These are phyloP conservation scores for Nemania bipapillata DNA, from an alignment of 2,329 filamentous ascomycete genomes.

Conservation along the genomic window DNA sequence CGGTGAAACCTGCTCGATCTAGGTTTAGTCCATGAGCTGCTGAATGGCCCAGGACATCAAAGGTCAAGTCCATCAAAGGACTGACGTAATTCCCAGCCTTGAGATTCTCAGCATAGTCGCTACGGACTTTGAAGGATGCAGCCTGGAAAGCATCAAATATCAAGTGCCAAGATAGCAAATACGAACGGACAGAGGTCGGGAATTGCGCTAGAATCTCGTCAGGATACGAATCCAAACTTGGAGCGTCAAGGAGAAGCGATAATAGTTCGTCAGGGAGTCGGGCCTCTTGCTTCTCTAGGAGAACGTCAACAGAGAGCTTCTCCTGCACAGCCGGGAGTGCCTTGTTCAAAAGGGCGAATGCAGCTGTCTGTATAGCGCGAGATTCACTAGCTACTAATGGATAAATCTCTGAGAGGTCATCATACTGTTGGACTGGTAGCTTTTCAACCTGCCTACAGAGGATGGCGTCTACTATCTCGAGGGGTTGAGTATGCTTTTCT, in stretches of 20 bases:
- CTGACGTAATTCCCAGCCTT: constrained; percentile 76
- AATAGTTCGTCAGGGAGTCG: constrained; percentile 84
- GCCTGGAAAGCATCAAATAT: constrained; percentile 86
- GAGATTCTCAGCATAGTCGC: constrained; percentile 81
- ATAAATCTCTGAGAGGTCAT: constrained; percentile 76
- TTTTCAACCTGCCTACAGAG: constrained; percentile 75
- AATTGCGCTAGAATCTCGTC: constrained; percentile 74
- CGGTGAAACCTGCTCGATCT: constrained; percentile 71
- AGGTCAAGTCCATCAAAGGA: constrained; percentile 79
- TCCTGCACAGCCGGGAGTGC: constrained; percentile 83
- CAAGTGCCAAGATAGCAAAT: constrained; percentile 88
- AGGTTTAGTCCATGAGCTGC: constrained; percentile 78
- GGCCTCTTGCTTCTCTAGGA: constrained; percentile 76
- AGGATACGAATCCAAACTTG: constrained; percentile 73
- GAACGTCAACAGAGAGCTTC: constrained; percentile 79
- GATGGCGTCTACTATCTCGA: constrained; percentile 78
- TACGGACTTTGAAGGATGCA: constrained; percentile 83
- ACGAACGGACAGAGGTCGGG: constrained; percentile 77
- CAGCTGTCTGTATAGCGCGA: constrained; percentile 78
- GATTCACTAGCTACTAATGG: constrained; percentile 80
- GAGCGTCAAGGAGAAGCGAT: constrained; percentile 82
- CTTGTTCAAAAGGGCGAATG: constrained; percentile 81
- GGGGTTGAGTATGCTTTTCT: constrained; percentile 67
- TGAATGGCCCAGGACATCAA: constrained; percentile 84
- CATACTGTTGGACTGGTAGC: constrained; percentile 70